Evolutionary conservation across 768 basidiomycete genomes (phyloP), one percentile per base, ranked within the genome.

Genomic region (Ephemerocybe angulata): DNA sequence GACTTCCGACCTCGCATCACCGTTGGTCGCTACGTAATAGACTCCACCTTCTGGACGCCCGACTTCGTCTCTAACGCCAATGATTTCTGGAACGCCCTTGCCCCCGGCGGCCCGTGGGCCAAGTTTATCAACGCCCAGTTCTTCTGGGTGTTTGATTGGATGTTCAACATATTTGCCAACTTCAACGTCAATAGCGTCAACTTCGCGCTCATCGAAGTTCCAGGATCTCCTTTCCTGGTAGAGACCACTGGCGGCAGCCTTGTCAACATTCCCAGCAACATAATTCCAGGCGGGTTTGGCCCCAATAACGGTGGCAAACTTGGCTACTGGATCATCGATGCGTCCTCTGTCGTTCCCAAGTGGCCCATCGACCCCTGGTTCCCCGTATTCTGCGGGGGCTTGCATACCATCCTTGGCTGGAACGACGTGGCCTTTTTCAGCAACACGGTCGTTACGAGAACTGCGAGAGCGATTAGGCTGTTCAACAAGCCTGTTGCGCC

Each of bases 21-120:
- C 8, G 56, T 57, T 15, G 56, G 43, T 17, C 56, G 56, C 21
- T 57, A 57, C 35, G 52, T 57, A n/a, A 44, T 57, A 12, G 43
- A 52, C 12, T 30, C 53, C 46, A 52, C 53, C 28, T n/a, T n/a
- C n/a, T n/a, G n/a, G n/a, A 31, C 35, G 33, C 11, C 12, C 6
- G 28, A 38, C 13, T 57, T 52, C 52, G 27, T 38, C 15, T 25
- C 17, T 25, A 52, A 42, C 27, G 56, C 56, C 29, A 17, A 31
- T 22, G 31, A 48, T 38, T 52, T 52, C 52, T 49, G 40, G 35
- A 35, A 17, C 33, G 30, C 17, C 51, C 52, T 57, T 24, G 13
- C 25, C 48, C 25, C 19, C 5, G 6, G 17, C 17, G 44, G 31
- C 50, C 12, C 24, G 28, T 8, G 47, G 33, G 44, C 25, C 44